Conservation (phyloP, 2,329 filamentous ascomycete species). For the Apiospora pterosperma region DNA sequence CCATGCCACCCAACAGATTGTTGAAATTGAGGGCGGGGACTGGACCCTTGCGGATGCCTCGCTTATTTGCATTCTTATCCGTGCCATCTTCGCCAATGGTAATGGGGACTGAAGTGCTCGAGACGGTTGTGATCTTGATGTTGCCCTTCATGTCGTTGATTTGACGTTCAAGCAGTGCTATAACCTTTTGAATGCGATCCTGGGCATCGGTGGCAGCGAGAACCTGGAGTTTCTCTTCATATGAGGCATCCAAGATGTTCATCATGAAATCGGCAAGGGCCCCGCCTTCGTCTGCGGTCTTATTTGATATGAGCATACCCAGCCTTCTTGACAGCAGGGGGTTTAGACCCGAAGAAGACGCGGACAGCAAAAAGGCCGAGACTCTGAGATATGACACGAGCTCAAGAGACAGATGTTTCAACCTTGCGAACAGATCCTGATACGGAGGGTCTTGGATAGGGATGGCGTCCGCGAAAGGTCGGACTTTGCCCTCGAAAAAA, state of each 20-base stretch:
- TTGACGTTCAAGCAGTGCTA: constrained; percentile 80
- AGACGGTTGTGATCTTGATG: constrained; percentile 79
- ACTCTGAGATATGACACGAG: constrained; percentile 81
- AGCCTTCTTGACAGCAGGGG: constrained; percentile 83
- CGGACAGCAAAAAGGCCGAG: constrained; percentile 74
- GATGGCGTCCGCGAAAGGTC: constrained; percentile 26
- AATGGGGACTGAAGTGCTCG: constrained; percentile 61
- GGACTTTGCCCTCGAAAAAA: constrained; percentile 81
- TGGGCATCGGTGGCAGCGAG: constrained; percentile 78
- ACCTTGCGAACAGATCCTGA: constrained; percentile 68
- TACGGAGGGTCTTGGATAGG: constrained; percentile 18
- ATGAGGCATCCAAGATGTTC: constrained; percentile 80
- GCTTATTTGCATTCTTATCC: constrained; percentile 42
- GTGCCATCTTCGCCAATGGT: constrained; percentile 54
- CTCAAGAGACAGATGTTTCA: constrained; percentile 84
- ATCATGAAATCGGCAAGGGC: constrained; percentile 94
- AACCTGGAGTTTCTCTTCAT: constrained; percentile 88
- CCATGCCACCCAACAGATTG: constrained; percentile 44
- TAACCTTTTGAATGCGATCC: constrained; percentile 74
- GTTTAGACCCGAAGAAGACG: constrained; percentile 63
- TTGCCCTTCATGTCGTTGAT: constrained; percentile 81
- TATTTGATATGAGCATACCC: constrained; percentile 81
- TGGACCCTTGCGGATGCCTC: constrained; percentile 19
- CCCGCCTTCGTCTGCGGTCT: constrained; percentile 78
- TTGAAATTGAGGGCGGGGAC: constrained; percentile 26